Evolutionary conservation across 768 basidiomycete species (phyloP), one percentile per base, ranked within the genome.

Genomic region (Exsudoporus frostii): DNA sequence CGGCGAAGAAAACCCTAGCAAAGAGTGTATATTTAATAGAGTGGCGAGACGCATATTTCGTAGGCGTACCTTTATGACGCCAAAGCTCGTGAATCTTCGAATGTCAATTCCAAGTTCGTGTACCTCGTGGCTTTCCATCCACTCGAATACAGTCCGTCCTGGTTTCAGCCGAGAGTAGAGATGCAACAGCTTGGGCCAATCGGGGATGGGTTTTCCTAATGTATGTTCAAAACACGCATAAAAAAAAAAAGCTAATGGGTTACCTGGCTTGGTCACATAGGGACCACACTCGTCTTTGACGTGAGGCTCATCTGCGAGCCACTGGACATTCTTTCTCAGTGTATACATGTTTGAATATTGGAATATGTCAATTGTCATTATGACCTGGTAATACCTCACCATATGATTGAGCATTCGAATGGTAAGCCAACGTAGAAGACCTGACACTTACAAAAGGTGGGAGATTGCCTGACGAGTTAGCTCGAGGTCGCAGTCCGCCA

Each of bases 281-380:
- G 86, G 81, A 4, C 91, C 94, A 68, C 96, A 99, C 74, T 99
- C 96, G 14, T 85, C 79, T 51, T 83, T 84, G 44, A 98, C 91
- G 63, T 92, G 88, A 4, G 77, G 71, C 65, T 95, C 92, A 45
- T 89, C 83, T 14, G 89, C 92, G 32, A 97, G 81, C 81, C 88
- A 92, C 60, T 92, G 86, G 22, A 97, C 83, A 55, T 85, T 87
- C 60, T 88, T 90, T 47, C 88, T 83, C 25, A 94, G 77, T 1
- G 92, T 93, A 66, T 99, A 99, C 86, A 96, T 92, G 69, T 98
- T 98, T 15, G 93, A 93, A 69, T 88, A 96, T 68, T 97, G 95
- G 68, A 99, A 99, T 40, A 98, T 92, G 73, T 99, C 97, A 50
- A 95, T 84, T 57, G 86, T 89, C 89, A 98, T 93, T 58, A 97